Conservation (phyloP, 2,329 filamentous ascomycete species). For the Aspergillaceae sp. region DNA sequence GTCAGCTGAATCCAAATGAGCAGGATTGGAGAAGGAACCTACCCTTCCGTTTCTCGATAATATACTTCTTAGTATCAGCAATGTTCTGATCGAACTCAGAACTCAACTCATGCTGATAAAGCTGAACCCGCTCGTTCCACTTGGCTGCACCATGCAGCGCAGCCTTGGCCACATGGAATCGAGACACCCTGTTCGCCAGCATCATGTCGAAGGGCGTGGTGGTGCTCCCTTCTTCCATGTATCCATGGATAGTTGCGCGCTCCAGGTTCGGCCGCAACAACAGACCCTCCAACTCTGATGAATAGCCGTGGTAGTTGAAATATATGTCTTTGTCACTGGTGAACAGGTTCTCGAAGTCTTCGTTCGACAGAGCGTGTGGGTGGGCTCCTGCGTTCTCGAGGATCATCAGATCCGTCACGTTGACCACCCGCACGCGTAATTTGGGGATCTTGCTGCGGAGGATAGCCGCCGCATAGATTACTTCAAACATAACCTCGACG, state of each 20-base stretch:
- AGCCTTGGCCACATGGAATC: slow-evolving; percentile 51
- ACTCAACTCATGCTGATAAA: slow-evolving; percentile 39
- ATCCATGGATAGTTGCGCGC: slow-evolving; percentile 50
- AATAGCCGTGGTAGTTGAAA: slow-evolving; percentile 62
- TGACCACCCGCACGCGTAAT: slow-evolving; percentile 53
- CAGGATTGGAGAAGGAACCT: slow-evolving; percentile 12
- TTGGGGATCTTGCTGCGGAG: slow-evolving; percentile 43
- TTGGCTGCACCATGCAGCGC: slow-evolving; percentile 44
- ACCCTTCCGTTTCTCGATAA: slow-evolving; percentile 47
- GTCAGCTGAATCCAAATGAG: not conserved
- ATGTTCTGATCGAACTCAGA: slow-evolving; percentile 43
- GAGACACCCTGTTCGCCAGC: slow-evolving; percentile 52
- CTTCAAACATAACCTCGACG: slow-evolving; percentile 58
- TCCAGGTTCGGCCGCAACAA: slow-evolving; percentile 50
- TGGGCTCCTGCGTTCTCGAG: slow-evolving; percentile 48
- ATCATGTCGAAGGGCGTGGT: slow-evolving; percentile 65
- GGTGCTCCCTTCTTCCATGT: slow-evolving; percentile 57
- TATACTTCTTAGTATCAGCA: slow-evolving; percentile 45
- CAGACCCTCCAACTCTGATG: slow-evolving; percentile 51
- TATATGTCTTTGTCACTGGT: slow-evolving; percentile 48
- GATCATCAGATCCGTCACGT: slow-evolving; percentile 60
- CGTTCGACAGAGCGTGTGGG: slow-evolving; percentile 48
- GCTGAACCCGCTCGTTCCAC: slow-evolving; percentile 41
- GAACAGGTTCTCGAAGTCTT: slow-evolving; percentile 50
- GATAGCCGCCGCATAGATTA: slow-evolving; percentile 52